A percentile compares a stretch with the other conserved stretches of the same genome.
Evolutionary conservation across 768 basidiomycete species (phyloP).

Genomic region (Boletus subcaerulescens): DNA sequence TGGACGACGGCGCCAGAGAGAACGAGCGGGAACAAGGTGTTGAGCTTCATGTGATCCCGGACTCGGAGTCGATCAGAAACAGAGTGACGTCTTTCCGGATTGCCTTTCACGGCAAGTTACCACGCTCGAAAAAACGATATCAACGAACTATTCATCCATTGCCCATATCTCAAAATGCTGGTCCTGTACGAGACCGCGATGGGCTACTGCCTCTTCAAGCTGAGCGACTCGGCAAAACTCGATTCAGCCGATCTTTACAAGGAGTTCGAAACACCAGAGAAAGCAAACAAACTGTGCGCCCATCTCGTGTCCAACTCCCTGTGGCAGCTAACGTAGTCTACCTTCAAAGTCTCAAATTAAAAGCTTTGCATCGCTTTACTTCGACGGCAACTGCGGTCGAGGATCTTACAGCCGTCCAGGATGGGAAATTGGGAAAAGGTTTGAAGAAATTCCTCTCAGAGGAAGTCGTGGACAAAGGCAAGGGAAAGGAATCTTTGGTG

Average conservation of each 20-base stretch:
- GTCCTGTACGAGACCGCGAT: conserved; percentile 95
- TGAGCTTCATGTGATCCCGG: neutral
- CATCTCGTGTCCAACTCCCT: conserved; percentile 9
- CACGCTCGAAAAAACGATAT: conserved; percentile 34
- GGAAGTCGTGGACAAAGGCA: conserved; percentile 84
- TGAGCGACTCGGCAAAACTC: conserved; percentile 85
- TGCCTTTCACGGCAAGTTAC: conserved; percentile 29
- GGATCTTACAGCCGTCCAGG: conserved; percentile 90
- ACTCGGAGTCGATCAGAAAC: too few relatives aligned
- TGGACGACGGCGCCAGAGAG: neutral
- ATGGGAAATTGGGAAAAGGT: conserved; percentile 89
- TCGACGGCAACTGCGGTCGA: conserved; percentile 97
- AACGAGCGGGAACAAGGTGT: conserved; percentile 2
- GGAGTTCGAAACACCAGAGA: conserved; percentile 91
- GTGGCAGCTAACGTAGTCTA: conserved; percentile 8
- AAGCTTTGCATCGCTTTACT: conserved; percentile 93
- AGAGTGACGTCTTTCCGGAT: neutral
- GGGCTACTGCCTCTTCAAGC: conserved; percentile 98
- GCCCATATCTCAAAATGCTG: conserved; percentile 59
- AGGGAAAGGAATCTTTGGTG: conserved; percentile 78
- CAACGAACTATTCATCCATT: neutral
- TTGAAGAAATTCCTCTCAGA: conserved; percentile 92
- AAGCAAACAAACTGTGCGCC: conserved; percentile 87
- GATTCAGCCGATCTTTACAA: conserved; percentile 83
- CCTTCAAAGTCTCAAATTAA: conserved; percentile 77